Base-by-base conservation (phyloP, 768 basidiomycete species). In the Chalciporus piperatus region DNA sequence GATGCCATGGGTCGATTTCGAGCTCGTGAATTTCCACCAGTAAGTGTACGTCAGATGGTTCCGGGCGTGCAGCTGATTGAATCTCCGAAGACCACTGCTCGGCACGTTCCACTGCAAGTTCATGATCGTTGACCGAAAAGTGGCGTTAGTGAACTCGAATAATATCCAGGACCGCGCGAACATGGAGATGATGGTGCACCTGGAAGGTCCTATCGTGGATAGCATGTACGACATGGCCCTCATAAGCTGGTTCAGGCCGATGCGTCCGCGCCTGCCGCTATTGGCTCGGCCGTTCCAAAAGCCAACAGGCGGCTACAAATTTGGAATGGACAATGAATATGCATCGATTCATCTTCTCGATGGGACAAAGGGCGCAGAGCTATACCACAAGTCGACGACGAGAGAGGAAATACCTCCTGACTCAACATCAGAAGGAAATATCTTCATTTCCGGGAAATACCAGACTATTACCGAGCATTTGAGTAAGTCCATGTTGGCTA, bases 81-180 rank as follows among this genome's bases (percentile, higher is more conserved):
- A 14, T 46, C 46, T 33, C 28, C 54, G 62, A 51, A 70, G 76
- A 33, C 79, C 80, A 3, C 54, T 83, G 19, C 64, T 83, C 3
- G 84, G 85, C 12, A 88, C 85, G 0, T 88, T 87, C 65, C 87
- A 89, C 57, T 78, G 81, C 41, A 87, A 88, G 61, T 86, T 80
- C 60, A 72, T 87, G 69, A 71, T 88, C 39, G 80, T 87, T 2
- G 86, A 89, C 62, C 73, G 84, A n/a, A 81, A 79, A 58, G 70
- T 85, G 32, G 85, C 82, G 1, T 65, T 85, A 48, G 66, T 88
- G 47, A 82, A 83, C 63, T 79, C 76, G 45, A 86, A 86, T 67
- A 87, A 87, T 50, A 83, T 87, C 37, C 84, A 85, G 67, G 78
- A 82, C 56, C 73, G 76, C 17, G 69, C 73, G 7, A 76, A 78